Conservation (phyloP, 495 filamentous ascomycete genomes). For the Lasiosphaeriaceae sp. region DNA sequence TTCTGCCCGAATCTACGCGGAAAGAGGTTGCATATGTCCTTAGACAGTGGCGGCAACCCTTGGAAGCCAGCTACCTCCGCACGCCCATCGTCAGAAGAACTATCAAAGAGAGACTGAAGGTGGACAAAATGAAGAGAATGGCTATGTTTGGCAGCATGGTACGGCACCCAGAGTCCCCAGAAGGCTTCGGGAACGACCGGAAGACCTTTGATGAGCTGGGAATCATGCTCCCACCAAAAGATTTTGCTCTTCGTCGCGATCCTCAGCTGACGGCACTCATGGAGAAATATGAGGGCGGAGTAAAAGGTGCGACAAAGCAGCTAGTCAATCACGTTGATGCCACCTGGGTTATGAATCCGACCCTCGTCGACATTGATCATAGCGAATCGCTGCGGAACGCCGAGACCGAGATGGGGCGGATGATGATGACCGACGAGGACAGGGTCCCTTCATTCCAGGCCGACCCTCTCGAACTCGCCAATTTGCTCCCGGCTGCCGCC, state of each 20-base stretch:
- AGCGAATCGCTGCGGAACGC: neutral
- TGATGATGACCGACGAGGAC: neutral
- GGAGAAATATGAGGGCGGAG: conserved; percentile 4
- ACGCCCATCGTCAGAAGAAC: conserved; percentile 14
- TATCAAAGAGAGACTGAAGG: neutral
- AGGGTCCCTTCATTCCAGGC: neutral
- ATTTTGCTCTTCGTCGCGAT: conserved; percentile 16
- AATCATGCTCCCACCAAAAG: conserved; percentile 25
- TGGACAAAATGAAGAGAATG: neutral
- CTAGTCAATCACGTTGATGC: conserved; percentile 22
- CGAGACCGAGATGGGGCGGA: neutral
- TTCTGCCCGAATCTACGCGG: conserved; percentile 10
- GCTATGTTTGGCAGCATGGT: neutral
- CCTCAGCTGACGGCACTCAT: conserved; percentile 20
- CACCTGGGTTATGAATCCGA: conserved; percentile 31
- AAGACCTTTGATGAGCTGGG: conserved; percentile 23
- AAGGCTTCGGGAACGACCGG: conserved; percentile 19
- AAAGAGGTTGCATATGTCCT: conserved; percentile 6
- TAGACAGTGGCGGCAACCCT: conserved; percentile 15
- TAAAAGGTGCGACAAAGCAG: conserved; percentile 7
- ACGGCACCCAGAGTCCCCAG: neutral
- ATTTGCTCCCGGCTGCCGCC: neutral
- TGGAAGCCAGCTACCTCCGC: conserved; percentile 10
- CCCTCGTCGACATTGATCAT: conserved; percentile 28
- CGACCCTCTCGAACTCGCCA: conserved; percentile 1